Conservation (phyloP, 2,329 filamentous ascomycete species). For the Allantophomopsis cytisporea region DNA sequence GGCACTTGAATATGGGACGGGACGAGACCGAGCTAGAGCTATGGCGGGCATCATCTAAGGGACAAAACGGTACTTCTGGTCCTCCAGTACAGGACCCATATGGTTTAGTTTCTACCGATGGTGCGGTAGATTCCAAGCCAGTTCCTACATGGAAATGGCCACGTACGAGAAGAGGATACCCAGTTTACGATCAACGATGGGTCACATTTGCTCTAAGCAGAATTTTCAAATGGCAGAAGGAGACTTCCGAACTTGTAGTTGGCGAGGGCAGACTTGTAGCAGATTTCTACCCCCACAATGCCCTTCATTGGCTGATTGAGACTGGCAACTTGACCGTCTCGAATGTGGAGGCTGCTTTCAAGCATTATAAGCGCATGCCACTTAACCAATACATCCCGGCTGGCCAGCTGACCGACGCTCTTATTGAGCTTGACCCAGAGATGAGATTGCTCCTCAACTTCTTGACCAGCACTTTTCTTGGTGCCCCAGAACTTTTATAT, state of each 20-base stretch:
- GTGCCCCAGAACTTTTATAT: conserved; percentile 51
- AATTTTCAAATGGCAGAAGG: conserved; percentile 24
- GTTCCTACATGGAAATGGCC: conserved; percentile 30
- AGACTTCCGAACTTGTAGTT: conserved; percentile 3
- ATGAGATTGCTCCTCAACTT: conserved; percentile 54
- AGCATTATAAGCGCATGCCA: conserved; percentile 28
- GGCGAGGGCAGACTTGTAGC: conserved; percentile 18
- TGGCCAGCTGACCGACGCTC: conserved; percentile 45
- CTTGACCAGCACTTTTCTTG: conserved; percentile 50
- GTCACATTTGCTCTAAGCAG: conserved; percentile 37
- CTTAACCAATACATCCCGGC: conserved; percentile 32
- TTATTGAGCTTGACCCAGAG: conserved; percentile 53
- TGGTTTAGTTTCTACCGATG: neutral
- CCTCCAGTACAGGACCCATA: neutral
- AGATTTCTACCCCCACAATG: conserved; percentile 30
- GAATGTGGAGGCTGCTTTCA: conserved; percentile 44
- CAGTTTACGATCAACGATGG: conserved; percentile 49
- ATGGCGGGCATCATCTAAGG: neutral
- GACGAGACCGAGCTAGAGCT: neutral
- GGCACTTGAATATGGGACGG: conserved; percentile 19
- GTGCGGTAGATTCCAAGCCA: conserved; percentile 8
- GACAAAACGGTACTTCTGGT: neutral
- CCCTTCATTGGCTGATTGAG: conserved; percentile 43
- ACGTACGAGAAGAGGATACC: conserved; percentile 9
- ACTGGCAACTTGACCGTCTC: conserved; percentile 45